These are phyloP conservation scores for Solanum habrochaites DNA, from an alignment of 257 asterid genomes.

Conservation along the genomic window DNA sequence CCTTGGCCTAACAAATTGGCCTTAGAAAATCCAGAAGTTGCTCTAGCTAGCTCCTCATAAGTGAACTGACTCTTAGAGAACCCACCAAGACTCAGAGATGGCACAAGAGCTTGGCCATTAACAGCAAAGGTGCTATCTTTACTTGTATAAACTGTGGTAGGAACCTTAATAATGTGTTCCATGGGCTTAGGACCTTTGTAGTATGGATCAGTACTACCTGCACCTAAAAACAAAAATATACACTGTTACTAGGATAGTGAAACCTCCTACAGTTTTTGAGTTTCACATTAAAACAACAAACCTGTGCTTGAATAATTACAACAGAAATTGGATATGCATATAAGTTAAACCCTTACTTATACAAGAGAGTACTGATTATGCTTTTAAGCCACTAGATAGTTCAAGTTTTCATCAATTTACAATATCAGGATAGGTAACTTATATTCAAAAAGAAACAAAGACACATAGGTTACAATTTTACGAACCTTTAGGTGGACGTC, in stretches of 20 bases:
- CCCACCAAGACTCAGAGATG: conserved; percentile 34
- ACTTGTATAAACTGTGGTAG: conserved; percentile 15
- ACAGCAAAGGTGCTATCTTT: conserved; percentile 16
- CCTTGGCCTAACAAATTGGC: conserved; percentile 76
- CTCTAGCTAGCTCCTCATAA: conserved; percentile 54
- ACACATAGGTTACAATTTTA: not conserved
- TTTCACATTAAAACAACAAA: not conserved
- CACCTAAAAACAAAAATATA: not conserved
- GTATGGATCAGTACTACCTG: conserved; percentile 9
- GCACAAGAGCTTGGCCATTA: conserved; percentile 8
- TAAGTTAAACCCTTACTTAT: not conserved
- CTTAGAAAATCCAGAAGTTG: conserved; percentile 58
- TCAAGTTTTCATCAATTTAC: not conserved
- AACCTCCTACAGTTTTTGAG: not conserved
- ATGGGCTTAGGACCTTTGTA: conserved; percentile 9
- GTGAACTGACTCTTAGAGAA: conserved; percentile 39
- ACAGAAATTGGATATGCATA: not conserved
- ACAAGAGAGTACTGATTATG: not conserved
- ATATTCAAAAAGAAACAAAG: not conserved
- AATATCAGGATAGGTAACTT: not conserved
- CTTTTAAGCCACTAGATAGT: not conserved
- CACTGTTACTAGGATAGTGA: not conserved
- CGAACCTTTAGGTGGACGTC: conserved; percentile 17
- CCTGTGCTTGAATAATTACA: not conserved
- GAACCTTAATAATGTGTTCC: conserved; percentile 19